Evolutionary conservation across 2,329 filamentous ascomycete species (phyloP).

Genomic region (Plenodomus biglobosus): DNA sequence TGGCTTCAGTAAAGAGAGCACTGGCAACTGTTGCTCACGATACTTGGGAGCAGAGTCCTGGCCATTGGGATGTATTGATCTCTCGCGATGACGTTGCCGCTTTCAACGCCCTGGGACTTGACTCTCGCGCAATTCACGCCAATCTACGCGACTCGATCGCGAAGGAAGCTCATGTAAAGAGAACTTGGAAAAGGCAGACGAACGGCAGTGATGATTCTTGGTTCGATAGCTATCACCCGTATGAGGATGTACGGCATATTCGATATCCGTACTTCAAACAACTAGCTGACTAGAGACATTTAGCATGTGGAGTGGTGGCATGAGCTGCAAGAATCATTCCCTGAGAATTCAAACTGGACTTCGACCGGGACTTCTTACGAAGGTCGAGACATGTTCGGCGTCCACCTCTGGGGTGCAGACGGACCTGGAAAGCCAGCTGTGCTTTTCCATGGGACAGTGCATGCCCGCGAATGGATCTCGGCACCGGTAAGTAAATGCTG

Average conservation of each 20-base stretch:
- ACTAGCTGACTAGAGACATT: not conserved
- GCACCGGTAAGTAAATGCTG: conserved; percentile 45
- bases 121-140: conserved; percentile 45
- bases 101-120: conserved; percentile 45
- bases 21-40: conserved; percentile 43
- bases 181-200: conserved; percentile 24
- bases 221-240: conserved; percentile 39
- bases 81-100: conserved; percentile 42
- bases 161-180: conserved; percentile 50
- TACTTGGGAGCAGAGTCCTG: conserved; percentile 40
- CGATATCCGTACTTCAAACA: not conserved
- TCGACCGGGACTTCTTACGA: conserved; percentile 34
- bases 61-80: conserved; percentile 49
- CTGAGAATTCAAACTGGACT: conserved; percentile 34
- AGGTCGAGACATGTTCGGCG: conserved; percentile 34
- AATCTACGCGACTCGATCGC: conserved; percentile 50
- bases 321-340: conserved; percentile 29
- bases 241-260: conserved; percentile 23
- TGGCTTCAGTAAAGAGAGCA: conserved; percentile 37
- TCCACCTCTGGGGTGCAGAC: conserved; percentile 36
- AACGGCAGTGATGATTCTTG: conserved; percentile 22
- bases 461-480: conserved; percentile 39
- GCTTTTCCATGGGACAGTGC: conserved; percentile 36
- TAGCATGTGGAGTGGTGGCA: conserved; percentile 20
- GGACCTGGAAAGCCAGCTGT: conserved; percentile 39